Evolutionary conservation across 2,329 filamentous ascomycete genomes (phyloP).

Genomic region (Fusarium anguioides): DNA sequence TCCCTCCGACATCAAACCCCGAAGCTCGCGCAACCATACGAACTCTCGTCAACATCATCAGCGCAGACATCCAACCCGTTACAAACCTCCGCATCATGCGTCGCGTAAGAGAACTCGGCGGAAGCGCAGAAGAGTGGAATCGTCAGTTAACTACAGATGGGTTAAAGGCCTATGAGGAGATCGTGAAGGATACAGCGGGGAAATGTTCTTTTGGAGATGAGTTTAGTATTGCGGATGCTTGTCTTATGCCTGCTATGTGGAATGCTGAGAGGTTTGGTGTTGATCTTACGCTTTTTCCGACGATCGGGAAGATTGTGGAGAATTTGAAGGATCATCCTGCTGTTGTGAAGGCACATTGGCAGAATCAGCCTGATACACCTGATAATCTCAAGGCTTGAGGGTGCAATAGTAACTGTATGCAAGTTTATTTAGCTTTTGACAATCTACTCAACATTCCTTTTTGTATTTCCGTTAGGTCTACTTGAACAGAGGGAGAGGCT

Average conservation of each 20-base stretch:
- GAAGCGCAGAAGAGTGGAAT: constrained; percentile 61
- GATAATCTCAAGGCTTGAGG: constrained; percentile 44
- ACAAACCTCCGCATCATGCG: constrained; percentile 67
- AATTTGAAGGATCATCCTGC: constrained; percentile 61
- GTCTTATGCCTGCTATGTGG: constrained; percentile 68
- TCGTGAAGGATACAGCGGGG: constrained; percentile 55
- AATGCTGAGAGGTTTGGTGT: constrained; percentile 66
- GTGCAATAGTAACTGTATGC: rapidly evolving
- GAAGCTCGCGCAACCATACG: constrained; percentile 61
- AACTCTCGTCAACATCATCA: constrained; percentile 64
- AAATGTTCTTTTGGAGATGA: constrained; percentile 66
- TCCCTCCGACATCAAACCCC: constrained; percentile 60
- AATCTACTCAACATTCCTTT: not conserved
- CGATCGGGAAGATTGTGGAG: constrained; percentile 57
- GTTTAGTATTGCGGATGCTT: constrained; percentile 68
- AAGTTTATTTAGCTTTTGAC: not conserved
- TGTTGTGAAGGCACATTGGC: constrained; percentile 65
- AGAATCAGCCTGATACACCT: constrained; percentile 62
- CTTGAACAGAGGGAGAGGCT: constrained; percentile 48
- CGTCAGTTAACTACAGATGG: constrained; percentile 62
- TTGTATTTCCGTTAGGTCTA: not conserved
- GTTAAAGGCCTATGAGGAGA: constrained; percentile 66
- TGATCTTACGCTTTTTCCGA: constrained; percentile 61
- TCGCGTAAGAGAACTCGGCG: constrained; percentile 58
- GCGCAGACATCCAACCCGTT: constrained; percentile 68